A percentile compares a stretch with the other conserved stretches of the same genome.
phyloP scores from a whole-genome alignment of 2,329 filamentous ascomycete species.

The Lasiodiplodia gonubiensis region DNA sequence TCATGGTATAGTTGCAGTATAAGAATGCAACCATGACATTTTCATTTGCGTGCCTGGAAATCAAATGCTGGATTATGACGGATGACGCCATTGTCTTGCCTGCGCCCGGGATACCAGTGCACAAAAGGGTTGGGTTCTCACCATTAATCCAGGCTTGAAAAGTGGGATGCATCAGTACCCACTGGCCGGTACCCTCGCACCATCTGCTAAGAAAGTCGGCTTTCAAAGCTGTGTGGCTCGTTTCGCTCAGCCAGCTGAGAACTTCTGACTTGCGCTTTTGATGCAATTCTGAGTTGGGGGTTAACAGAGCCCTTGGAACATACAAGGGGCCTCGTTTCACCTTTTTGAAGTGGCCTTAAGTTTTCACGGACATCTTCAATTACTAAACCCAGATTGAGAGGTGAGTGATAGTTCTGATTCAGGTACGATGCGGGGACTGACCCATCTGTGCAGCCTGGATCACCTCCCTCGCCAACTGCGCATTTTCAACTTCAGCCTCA shows the following conservation, averaged over 20 bases:
- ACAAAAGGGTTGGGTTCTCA: not conserved
- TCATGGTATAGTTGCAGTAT: not conserved
- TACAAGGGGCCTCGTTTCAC: not conserved
- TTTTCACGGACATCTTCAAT: not conserved
- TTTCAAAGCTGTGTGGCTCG: not conserved
- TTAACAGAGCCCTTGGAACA: not conserved
- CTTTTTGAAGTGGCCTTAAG: not conserved
- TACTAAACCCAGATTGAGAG: not conserved
- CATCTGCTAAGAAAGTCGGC: not conserved
- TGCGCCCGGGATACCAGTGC: not conserved
- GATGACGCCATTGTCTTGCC: not conserved
- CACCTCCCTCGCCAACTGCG: not conserved
- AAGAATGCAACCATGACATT: not conserved
- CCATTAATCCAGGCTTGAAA: not conserved
- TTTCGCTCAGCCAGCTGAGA: not conserved
- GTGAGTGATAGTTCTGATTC: not conserved
- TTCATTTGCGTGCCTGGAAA: too few species aligned
- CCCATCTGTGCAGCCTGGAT: not conserved
- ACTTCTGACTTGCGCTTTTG: not conserved
- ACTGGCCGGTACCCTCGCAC: not conserved
- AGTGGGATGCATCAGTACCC: not conserved
- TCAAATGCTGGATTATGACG: not conserved
- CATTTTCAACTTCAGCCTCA: not conserved
- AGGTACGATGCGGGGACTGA: not conserved
- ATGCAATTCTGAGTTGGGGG: not conserved